Evolutionary conservation across 345 rosid species (phyloP).

Genomic region (Adansonia digitata): DNA sequence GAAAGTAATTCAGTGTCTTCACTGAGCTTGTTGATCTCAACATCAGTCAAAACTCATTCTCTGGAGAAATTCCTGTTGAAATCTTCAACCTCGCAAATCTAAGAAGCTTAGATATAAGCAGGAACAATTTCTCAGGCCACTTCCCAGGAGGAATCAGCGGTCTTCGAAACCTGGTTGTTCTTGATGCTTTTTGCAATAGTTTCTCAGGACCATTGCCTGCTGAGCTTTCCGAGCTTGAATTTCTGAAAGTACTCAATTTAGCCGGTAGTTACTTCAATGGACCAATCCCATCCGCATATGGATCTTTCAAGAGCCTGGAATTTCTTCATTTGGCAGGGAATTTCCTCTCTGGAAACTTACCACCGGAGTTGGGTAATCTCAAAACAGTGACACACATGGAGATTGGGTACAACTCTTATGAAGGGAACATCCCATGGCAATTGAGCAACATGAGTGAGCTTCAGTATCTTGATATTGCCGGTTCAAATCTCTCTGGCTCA

Average conservation of each 20-base stretch:
- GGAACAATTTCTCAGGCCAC: slow-evolving; percentile 74
- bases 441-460: slow-evolving; percentile 72
- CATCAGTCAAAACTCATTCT: slow-evolving; percentile 72
- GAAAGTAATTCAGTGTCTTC: slow-evolving; percentile 48
- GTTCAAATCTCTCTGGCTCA: slow-evolving; percentile 70
- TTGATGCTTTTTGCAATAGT: slow-evolving; percentile 88
- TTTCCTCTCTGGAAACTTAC: slow-evolving; percentile 53
- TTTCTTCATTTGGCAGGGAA: slow-evolving; percentile 86
- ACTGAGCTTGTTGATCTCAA: slow-evolving; percentile 72
- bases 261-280: slow-evolving; percentile 95
- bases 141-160: slow-evolving; percentile 53
- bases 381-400: slow-evolving; percentile 76
- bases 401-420: slow-evolving; percentile 82
- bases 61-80: slow-evolving; percentile 56
- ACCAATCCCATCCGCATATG: slow-evolving; percentile 67
- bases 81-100: slow-evolving; percentile 52
- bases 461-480: slow-evolving; percentile 82
- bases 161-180: slow-evolving; percentile 42
- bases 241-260: slow-evolving; percentile 64
- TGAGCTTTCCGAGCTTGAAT: slow-evolving; percentile 46
- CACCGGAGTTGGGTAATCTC: slow-evolving; percentile 64
- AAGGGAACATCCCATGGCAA: slow-evolving; percentile 74
- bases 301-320: slow-evolving; percentile 63
- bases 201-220: slow-evolving; percentile 72
- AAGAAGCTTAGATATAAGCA: slow-evolving; percentile 66